A percentile compares a stretch with the other conserved stretches of the same genome.
Conservation (phyloP, 768 basidiomycete genomes). For the Lactarius hengduanensis region DNA sequence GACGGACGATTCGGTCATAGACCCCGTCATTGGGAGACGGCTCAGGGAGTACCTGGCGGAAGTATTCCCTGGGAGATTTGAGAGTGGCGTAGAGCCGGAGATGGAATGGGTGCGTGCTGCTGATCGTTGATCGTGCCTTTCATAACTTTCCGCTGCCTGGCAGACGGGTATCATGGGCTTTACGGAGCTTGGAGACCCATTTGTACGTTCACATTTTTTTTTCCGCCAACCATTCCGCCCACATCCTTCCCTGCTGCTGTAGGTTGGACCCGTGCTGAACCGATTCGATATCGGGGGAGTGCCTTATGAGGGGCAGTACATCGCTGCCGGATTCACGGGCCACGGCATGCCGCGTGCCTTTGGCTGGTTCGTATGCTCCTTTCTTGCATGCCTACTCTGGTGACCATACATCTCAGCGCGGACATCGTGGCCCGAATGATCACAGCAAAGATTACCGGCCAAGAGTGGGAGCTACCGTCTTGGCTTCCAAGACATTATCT, state of each 20-base stretch:
- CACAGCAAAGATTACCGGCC: slow-evolving; percentile 43
- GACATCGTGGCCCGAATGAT: slow-evolving; percentile 64
- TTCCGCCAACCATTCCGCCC: neutral
- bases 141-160: neutral
- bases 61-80: slow-evolving; percentile 55
- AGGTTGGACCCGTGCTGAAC: slow-evolving; percentile 64
- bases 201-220: slow-evolving; percentile 47
- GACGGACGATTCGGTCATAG: slow-evolving; percentile 57
- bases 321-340: slow-evolving; percentile 70
- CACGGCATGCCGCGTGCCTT: slow-evolving; percentile 81
- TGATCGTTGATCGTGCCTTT: slow-evolving; percentile 2
- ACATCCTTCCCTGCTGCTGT: neutral
- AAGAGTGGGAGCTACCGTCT: slow-evolving; percentile 49
- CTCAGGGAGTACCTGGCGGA: slow-evolving; percentile 60
- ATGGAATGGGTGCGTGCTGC: slow-evolving; percentile 70
- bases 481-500: slow-evolving; percentile 57
- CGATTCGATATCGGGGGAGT: slow-evolving; percentile 26
- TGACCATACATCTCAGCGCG: slow-evolving; percentile 44
- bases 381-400: neutral
- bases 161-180: slow-evolving; percentile 86
- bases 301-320: slow-evolving; percentile 57
- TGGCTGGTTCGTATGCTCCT: slow-evolving; percentile 50
- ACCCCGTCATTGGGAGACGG: slow-evolving; percentile 45
- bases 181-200: slow-evolving; percentile 59
- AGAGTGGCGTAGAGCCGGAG: slow-evolving; percentile 51